These are phyloP conservation scores for Calonectria henricotiae DNA, from an alignment of 2,329 filamentous ascomycete species.

Conservation along the genomic window DNA sequence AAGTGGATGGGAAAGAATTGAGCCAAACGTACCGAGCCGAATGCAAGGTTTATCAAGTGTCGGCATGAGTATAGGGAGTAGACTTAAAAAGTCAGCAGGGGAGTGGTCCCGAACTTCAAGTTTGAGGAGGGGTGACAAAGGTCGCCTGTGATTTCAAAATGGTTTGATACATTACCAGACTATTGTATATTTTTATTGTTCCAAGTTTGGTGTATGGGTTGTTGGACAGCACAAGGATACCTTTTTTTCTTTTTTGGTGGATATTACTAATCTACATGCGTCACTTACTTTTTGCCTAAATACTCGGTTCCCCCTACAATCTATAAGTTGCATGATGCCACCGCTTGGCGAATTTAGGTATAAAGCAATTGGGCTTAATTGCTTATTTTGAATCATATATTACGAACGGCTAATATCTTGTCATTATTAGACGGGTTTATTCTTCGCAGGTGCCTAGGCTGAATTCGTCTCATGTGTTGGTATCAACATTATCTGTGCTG, in stretches of 20 bases:
- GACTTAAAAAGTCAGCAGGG: constrained; percentile 67
- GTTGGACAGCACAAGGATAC: constrained; percentile 23
- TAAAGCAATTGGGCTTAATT: too few relatives aligned
- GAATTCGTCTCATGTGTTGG: too few relatives aligned
- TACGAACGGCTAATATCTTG: too few relatives aligned
- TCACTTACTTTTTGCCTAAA: neutral
- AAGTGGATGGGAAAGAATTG: constrained; percentile 53
- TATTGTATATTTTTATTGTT: constrained; percentile 2
- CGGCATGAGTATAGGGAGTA: constrained; percentile 65
- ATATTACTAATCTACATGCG: neutral
- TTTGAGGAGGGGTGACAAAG: constrained; percentile 56
- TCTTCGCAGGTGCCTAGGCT: too few relatives aligned
- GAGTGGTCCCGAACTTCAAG: constrained; percentile 65
- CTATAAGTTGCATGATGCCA: neutral
- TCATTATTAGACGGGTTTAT: too few relatives aligned
- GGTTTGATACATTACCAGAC: neutral
- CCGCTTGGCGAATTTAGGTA: neutral
- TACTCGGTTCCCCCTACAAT: neutral
- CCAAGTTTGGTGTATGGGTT: constrained; percentile 25
- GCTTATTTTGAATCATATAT: too few relatives aligned
- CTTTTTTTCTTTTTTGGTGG: neutral
- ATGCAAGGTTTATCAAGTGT: constrained; percentile 56
- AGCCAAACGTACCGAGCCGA: constrained; percentile 48
- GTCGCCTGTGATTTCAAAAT: constrained; percentile 39
- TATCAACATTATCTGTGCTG: too few relatives aligned